A percentile compares a stretch with the other conserved stretches of the same genome.
These are phyloP conservation scores for Purshia tridentata DNA, from an alignment of 306 rosid genomes.

Conservation along the genomic window DNA sequence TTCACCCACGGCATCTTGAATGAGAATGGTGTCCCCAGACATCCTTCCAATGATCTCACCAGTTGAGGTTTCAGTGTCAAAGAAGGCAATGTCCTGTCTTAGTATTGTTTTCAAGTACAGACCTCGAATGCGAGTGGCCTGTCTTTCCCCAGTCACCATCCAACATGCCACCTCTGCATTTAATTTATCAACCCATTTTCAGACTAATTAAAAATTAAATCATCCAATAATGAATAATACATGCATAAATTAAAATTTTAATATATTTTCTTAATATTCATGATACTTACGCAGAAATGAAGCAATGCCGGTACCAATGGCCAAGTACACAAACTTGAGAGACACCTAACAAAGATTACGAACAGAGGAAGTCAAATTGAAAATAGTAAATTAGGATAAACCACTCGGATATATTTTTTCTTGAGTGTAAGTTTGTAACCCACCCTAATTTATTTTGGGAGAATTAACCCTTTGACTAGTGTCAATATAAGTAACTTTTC, in stretches of 20 bases:
- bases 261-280: no score
- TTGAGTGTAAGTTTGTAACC: no score
- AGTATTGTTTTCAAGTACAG: conserved; percentile 76
- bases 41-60: conserved; percentile 87
- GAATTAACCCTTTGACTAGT: no score
- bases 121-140: conserved; percentile 69
- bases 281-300: conserved; percentile 73
- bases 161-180: conserved; percentile 82
- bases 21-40: conserved; percentile 94
- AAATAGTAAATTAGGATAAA: no score
- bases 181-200: background rate
- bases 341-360: conserved; percentile 42
- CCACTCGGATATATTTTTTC: no score
- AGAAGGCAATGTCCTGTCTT: conserved; percentile 78
- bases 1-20: conserved; percentile 93
- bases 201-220: no score
- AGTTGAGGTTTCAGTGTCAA: conserved; percentile 75
- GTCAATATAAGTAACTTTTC: no score
- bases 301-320: conserved; percentile 56
- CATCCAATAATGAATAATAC: no score
- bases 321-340: conserved; percentile 56
- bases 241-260: no score
- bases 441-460: no score
- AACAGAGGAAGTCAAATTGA: background rate
- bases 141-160: conserved; percentile 95